phyloP scores from a whole-genome alignment of 371 early-diverging fungal genomes.

The Mucor irregularis region DNA sequence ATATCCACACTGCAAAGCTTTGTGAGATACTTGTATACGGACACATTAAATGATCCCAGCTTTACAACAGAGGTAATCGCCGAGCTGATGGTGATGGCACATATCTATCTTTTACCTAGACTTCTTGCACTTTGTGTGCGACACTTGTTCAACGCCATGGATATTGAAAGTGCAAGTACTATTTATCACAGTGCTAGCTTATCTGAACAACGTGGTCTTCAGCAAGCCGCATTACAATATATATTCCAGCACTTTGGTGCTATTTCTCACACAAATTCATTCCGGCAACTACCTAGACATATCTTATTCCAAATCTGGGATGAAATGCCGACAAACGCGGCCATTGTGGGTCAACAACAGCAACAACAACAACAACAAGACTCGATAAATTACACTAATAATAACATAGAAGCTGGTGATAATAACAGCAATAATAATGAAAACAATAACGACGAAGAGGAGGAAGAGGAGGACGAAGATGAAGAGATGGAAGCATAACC shows the following conservation, averaged over 20 bases:
- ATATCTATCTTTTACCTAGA: conserved; percentile 59
- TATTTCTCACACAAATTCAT: conserved; percentile 57
- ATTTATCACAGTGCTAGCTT: conserved; percentile 62
- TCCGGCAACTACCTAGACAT: conserved; percentile 54
- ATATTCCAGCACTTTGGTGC: conserved; percentile 69
- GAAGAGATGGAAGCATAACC: conserved; percentile 15
- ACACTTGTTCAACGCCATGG: conserved; percentile 53
- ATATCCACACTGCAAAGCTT: conserved; percentile 53
- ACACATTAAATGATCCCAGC: conserved; percentile 47
- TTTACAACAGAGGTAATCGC: conserved; percentile 42
- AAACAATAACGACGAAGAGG: conserved; percentile 1
- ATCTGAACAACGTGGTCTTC: conserved; percentile 61
- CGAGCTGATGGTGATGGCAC: conserved; percentile 66
- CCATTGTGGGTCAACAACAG: conserved; percentile 29
- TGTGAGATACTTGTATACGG: conserved; percentile 63
- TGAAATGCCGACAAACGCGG: conserved; percentile 50
- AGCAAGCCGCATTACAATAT: conserved; percentile 55
- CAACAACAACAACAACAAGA: conserved; percentile 8
- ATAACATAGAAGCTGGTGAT: not conserved
- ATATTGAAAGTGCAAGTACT: conserved; percentile 54
- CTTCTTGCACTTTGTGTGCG: conserved; percentile 56
- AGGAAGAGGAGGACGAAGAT: conserved; percentile 5
- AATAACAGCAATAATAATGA: conserved; percentile 4
- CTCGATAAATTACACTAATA: too few relatives aligned
- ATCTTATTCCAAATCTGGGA: conserved; percentile 67